phyloP scores from a whole-genome alignment of 2,329 filamentous ascomycete genomes.

The Calonectria pauciramosa region DNA sequence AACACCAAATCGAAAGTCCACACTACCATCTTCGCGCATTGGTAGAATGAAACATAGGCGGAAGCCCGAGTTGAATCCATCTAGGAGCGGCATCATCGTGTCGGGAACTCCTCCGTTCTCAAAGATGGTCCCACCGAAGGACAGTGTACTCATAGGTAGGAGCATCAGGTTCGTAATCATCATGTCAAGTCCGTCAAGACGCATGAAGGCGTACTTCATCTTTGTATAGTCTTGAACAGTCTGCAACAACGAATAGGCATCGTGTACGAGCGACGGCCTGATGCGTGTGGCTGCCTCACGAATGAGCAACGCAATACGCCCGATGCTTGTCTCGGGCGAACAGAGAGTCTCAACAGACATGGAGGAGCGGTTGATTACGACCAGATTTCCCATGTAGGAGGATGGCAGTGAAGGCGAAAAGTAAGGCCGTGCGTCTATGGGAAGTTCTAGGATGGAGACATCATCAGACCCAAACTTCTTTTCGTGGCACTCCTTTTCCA shows the following conservation, averaged over 20 bases:
- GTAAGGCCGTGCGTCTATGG: slow-evolving; percentile 48
- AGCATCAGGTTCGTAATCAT: background rate
- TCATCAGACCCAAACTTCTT: slow-evolving; percentile 37
- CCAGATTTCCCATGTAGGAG: slow-evolving; percentile 41
- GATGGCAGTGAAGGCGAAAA: slow-evolving; percentile 47
- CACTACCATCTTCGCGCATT: slow-evolving; percentile 44
- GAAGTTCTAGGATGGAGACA: slow-evolving; percentile 50
- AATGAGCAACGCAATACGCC: slow-evolving; percentile 39
- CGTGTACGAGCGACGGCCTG: slow-evolving; percentile 45
- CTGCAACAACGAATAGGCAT: slow-evolving; percentile 45
- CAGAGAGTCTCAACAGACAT: slow-evolving; percentile 44
- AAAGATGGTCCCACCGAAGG: background rate
- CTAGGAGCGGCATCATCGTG: background rate
- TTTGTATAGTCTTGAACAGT: background rate
- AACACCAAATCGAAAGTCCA: slow-evolving; percentile 46
- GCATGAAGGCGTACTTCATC: background rate
- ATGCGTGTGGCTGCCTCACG: slow-evolving; percentile 42
- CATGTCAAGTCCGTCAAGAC: background rate
- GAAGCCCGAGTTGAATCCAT: slow-evolving; percentile 29
- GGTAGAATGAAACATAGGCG: slow-evolving; percentile 46
- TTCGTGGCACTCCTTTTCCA: slow-evolving; percentile 39
- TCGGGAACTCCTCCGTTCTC: background rate
- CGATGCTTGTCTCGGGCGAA: slow-evolving; percentile 42
- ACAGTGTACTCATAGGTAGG: background rate
- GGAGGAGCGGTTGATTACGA: slow-evolving; percentile 44